Evolutionary conservation across 176 grass and related monocot genomes (phyloP).

Genomic region (Puccinellia tenuiflora): DNA sequence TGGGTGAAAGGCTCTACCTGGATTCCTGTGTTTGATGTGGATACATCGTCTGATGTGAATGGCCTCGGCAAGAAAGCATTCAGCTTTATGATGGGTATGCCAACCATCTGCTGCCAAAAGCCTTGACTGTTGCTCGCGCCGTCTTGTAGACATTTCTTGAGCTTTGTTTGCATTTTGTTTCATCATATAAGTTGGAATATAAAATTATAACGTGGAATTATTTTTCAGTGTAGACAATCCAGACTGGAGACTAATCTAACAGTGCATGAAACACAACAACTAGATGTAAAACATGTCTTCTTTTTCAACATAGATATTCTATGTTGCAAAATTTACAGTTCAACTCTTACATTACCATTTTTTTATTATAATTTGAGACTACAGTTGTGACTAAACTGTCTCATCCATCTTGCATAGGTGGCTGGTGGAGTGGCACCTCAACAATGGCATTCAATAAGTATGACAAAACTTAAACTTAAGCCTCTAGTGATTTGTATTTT

Average conservation of each 20-base stretch:
- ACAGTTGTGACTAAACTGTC: not conserved
- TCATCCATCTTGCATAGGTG: slow-evolving; percentile 48
- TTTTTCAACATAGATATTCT: not conserved
- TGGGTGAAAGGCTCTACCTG: slow-evolving; percentile 93
- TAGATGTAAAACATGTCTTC: not conserved
- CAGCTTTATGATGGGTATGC: slow-evolving; percentile 87
- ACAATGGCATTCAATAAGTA: slow-evolving; percentile 80
- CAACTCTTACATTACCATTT: not conserved
- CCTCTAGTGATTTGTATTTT: not conserved
- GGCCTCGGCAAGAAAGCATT: slow-evolving; percentile 58
- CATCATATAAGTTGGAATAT: not conserved
- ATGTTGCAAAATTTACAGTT: not conserved
- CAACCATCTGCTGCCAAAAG: not conserved
- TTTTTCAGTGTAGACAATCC: not conserved
- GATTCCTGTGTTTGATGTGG: slow-evolving; percentile 93
- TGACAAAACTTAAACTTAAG: slow-evolving; percentile 19
- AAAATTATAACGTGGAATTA: not conserved
- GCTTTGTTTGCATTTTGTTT: not conserved
- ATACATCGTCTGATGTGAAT: slow-evolving; percentile 38
- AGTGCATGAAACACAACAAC: not conserved
- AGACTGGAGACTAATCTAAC: not conserved
- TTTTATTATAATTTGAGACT: not conserved
- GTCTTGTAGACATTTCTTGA: not conserved
- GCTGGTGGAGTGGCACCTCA: slow-evolving; percentile 98
- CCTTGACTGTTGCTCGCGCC: not conserved